Conservation (phyloP, 1,284 basidiomycete genomes). For the Cronartium ribicola region DNA sequence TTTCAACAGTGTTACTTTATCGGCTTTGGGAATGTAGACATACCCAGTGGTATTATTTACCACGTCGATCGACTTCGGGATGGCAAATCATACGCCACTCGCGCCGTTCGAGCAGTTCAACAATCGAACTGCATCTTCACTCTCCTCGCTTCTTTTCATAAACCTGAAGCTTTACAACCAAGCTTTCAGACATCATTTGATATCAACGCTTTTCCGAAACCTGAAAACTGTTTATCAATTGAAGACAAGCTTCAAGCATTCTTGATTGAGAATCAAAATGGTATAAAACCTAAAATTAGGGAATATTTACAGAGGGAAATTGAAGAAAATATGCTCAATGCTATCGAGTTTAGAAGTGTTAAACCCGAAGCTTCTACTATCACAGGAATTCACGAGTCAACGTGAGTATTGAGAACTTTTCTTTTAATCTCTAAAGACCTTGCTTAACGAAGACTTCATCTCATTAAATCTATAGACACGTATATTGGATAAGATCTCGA, state of each 20-base stretch:
- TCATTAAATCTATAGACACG: not conserved
- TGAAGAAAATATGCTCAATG: slow-evolving; percentile 26
- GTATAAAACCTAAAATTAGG: slow-evolving; percentile 18
- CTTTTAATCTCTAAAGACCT: not conserved
- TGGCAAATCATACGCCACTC: slow-evolving; percentile 66
- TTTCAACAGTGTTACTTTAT: slow-evolving; percentile 71
- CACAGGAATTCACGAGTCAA: slow-evolving; percentile 5
- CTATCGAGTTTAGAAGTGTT: slow-evolving; percentile 26
- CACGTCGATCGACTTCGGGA: slow-evolving; percentile 78
- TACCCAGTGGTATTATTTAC: slow-evolving; percentile 68
- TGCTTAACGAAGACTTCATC: not conserved
- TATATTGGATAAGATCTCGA: slow-evolving; percentile 29
- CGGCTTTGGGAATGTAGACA: slow-evolving; percentile 67
- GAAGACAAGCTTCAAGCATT: slow-evolving; percentile 28
- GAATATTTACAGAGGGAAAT: slow-evolving; percentile 25
- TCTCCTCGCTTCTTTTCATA: slow-evolving; percentile 78
- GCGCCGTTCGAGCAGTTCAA: slow-evolving; percentile 71
- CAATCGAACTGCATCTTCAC: slow-evolving; percentile 72
- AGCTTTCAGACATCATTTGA: slow-evolving; percentile 44
- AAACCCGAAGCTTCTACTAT: slow-evolving; percentile 8
- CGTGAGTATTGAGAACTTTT: not conserved
- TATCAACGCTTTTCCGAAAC: slow-evolving; percentile 1
- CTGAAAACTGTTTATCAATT: slow-evolving; percentile 10
- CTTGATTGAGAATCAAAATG: slow-evolving; percentile 7
- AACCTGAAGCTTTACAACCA: slow-evolving; percentile 70